Evolutionary conservation across 1,284 basidiomycete species (phyloP).

Genomic region (Pseudozyma flocculosa): DNA sequence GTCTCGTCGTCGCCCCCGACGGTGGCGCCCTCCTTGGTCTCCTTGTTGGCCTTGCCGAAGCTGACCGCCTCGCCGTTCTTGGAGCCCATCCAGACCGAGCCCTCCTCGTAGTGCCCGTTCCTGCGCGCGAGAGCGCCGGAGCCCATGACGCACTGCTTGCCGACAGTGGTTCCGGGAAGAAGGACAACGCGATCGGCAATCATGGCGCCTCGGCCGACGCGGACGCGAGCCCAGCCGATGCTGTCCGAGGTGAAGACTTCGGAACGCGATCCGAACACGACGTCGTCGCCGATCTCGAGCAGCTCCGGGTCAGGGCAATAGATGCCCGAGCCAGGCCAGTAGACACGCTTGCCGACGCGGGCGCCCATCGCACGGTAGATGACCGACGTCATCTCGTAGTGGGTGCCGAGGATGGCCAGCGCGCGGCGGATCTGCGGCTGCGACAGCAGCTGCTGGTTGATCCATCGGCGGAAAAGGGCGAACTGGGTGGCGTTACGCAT

Average conservation of each 20-base stretch:
- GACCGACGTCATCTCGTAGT: slow-evolving; percentile 58
- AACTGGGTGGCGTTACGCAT: slow-evolving; percentile 57
- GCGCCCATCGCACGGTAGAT: slow-evolving; percentile 58
- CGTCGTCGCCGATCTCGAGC: slow-evolving; percentile 57
- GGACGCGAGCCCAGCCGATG: slow-evolving; percentile 56
- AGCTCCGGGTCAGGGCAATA: slow-evolving; percentile 58
- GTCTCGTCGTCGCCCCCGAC: slow-evolving; percentile 44
- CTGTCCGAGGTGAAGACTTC: slow-evolving; percentile 57
- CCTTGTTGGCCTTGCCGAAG: slow-evolving; percentile 49
- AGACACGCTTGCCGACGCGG: slow-evolving; percentile 55
- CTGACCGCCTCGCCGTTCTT: slow-evolving; percentile 58
- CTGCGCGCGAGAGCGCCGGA: slow-evolving; percentile 55
- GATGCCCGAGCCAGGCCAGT: slow-evolving; percentile 58
- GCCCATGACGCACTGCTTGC: slow-evolving; percentile 57
- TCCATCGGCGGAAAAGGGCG: slow-evolving; percentile 56
- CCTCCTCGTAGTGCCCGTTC: slow-evolving; percentile 56
- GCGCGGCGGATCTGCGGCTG: slow-evolving; percentile 52
- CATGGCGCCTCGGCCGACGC: slow-evolving; percentile 56
- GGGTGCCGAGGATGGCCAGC: slow-evolving; percentile 53
- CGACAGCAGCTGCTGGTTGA: slow-evolving; percentile 51
- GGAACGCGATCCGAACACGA: slow-evolving; percentile 57
- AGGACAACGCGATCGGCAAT: slow-evolving; percentile 57
- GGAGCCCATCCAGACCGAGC: slow-evolving; percentile 57
- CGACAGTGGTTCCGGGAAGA: slow-evolving; percentile 54
- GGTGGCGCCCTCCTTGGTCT: slow-evolving; percentile 34